Conservation (phyloP, 2,329 filamentous ascomycete species). For the Aspergillus sp. region DNA sequence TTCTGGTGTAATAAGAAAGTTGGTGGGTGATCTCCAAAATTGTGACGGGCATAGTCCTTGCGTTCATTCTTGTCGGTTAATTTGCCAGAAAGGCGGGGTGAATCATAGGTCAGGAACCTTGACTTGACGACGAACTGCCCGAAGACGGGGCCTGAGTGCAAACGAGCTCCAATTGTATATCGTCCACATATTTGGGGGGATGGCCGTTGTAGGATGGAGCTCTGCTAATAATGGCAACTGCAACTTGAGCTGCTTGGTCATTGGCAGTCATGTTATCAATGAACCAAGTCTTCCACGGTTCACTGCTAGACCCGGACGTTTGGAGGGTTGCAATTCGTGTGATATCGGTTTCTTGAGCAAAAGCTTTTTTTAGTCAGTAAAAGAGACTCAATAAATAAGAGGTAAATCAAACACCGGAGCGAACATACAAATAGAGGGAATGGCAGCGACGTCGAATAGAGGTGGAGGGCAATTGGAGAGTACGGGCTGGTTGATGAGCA, state of each 20-base stretch:
- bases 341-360: constrained; percentile 34
- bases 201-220: constrained; percentile 31
- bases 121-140: constrained; percentile 22
- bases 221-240: constrained; percentile 41
- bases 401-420: not conserved
- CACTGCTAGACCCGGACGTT: constrained; percentile 30
- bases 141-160: constrained; percentile 40
- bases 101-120: constrained; percentile 6
- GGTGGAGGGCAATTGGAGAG: constrained; percentile 33
- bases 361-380: constrained; percentile 26
- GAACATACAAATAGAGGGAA: constrained; percentile 37
- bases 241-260: constrained; percentile 40
- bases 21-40: not conserved
- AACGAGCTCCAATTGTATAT: constrained; percentile 39
- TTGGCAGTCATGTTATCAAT: constrained; percentile 35
- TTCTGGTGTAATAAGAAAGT: too few relatives aligned
- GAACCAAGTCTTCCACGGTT: constrained; percentile 42
- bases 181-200: constrained; percentile 28
- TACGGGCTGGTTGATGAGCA: constrained; percentile 26
- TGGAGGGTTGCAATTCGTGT: constrained; percentile 30
- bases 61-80: not conserved
- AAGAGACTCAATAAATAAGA: constrained; percentile 6
- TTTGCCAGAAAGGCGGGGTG: not conserved
- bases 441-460: constrained; percentile 36
- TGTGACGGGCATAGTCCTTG: not conserved